phyloP scores from a whole-genome alignment of 495 filamentous ascomycete species.

The Evansstolkia leycettana region DNA sequence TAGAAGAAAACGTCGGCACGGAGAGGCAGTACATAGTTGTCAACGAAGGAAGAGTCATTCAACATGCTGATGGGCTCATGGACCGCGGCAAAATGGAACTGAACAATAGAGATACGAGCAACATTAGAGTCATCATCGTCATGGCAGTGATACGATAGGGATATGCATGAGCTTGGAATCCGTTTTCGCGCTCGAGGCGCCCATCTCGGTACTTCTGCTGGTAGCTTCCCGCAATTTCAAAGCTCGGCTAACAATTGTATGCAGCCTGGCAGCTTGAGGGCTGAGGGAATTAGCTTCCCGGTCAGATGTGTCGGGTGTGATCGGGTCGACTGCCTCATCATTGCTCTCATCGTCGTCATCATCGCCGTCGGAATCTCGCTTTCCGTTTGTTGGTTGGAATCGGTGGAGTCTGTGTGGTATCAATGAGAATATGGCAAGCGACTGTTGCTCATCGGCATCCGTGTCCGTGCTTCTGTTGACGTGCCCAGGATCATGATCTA shows the following conservation, averaged over 20 bases:
- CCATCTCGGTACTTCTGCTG: constrained; percentile 7
- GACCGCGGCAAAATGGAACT: neutral
- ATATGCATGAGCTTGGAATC: constrained; percentile 16
- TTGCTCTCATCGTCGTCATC: neutral
- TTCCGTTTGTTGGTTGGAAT: neutral
- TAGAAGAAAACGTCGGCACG: neutral
- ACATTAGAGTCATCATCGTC: neutral
- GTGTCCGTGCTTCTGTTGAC: neutral
- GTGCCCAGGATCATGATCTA: neutral
- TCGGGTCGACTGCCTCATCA: constrained; percentile 8
- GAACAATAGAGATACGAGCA: neutral
- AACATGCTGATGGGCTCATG: neutral
- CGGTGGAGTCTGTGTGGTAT: constrained; percentile 7
- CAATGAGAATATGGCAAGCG: constrained; percentile 15
- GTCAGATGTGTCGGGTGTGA: constrained; percentile 2
- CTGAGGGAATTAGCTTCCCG: constrained; percentile 6
- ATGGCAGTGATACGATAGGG: constrained; percentile 18
- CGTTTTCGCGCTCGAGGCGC: neutral
- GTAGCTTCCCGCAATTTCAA: constrained; percentile 18
- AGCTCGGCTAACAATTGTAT: constrained; percentile 15
- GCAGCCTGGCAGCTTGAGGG: constrained; percentile 14
- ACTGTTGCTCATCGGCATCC: constrained; percentile 5
- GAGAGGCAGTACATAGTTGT: too few relatives aligned
- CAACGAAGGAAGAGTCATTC: neutral
- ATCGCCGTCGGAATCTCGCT: neutral